Conservation (phyloP, 2,329 filamentous ascomycete species). For the Dothistroma septosporum region DNA sequence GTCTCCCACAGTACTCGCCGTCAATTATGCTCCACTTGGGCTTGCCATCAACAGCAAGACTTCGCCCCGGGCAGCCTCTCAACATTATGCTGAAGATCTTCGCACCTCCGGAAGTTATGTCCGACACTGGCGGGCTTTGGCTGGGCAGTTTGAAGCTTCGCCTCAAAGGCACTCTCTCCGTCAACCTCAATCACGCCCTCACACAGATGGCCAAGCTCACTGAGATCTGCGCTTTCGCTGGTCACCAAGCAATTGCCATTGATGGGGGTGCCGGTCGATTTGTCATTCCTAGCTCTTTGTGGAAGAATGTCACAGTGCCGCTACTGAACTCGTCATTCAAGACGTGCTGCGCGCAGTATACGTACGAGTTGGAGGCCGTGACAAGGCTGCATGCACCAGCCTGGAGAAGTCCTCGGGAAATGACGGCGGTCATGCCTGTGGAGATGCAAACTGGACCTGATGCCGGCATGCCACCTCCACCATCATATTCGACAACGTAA, state of each 20-base stretch:
- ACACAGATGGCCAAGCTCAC: not conserved
- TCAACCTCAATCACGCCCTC: not conserved
- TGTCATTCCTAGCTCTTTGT: not conserved
- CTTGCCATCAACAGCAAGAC: not conserved
- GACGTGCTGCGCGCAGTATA: slow-evolving; percentile 2
- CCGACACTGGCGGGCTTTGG: not conserved
- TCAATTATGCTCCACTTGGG: slow-evolving; percentile 1
- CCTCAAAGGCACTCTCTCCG: not conserved
- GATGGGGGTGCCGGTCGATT: not conserved
- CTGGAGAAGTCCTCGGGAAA: not conserved
- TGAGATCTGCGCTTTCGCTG: not conserved
- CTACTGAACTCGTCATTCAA: not conserved
- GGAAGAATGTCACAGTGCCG: not conserved
- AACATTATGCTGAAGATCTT: not conserved
- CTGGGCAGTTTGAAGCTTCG: not conserved
- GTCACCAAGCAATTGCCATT: not conserved
- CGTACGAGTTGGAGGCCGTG: not conserved
- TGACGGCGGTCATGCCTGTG: not conserved
- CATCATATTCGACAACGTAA: not conserved
- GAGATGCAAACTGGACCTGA: slow-evolving; percentile 1
- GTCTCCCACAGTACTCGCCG: not conserved
- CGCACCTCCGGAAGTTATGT: not conserved
- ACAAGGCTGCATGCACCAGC: not conserved
- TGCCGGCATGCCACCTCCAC: not conserved
- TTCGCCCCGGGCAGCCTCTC: not conserved